Evolutionary conservation across 1,284 basidiomycete species (phyloP), one percentile per base, ranked within the genome.

Genomic region (Pulveroboletus sp.): DNA sequence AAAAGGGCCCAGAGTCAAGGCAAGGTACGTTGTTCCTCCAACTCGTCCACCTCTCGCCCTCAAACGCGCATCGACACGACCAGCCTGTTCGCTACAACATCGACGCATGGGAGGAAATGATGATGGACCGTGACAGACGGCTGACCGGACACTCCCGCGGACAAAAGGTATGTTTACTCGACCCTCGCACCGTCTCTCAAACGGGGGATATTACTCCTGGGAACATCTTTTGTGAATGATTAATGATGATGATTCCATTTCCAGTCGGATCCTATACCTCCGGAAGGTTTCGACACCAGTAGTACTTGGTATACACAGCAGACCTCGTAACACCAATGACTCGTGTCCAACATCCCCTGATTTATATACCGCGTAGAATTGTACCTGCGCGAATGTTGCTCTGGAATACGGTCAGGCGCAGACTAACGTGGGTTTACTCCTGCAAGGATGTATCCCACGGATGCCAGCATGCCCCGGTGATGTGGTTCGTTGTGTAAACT

Each of bases 81-180:
- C 57, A 97, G 95, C 88, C 91, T 52, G 81, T 89, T 40, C 83
- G 95, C 54, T 94, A 96, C 72, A 81, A 84, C 56, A 71, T 95
- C 39, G 95, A 97, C 68, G 75, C 81, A 31, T 97, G 94, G 94
- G 94, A 98, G 62, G 82, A 91, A 54, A 92, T 93, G 90, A 93
- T 98, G 93, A 93, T 96, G 89, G 85, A 88, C 68, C 80, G 94
- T 57, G 95, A 98, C 77, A 80, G 82, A 69, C 79, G 91, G 64
- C 74, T 98, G 72, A 96, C 94, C n/a, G 95, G 95, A 20, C 91
- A 91, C 69, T 70, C 77, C 67, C 82, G 95, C 65, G 93, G 93
- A 50, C 94, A 97, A 74, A 80, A 81, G 72, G 94, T 95, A 72
- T 70, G 90, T 78, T 38, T 18, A 17, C 28, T 24, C 2, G 4